phyloP scores from a whole-genome alignment of 306 rosid genomes.

The Comarum palustre region DNA sequence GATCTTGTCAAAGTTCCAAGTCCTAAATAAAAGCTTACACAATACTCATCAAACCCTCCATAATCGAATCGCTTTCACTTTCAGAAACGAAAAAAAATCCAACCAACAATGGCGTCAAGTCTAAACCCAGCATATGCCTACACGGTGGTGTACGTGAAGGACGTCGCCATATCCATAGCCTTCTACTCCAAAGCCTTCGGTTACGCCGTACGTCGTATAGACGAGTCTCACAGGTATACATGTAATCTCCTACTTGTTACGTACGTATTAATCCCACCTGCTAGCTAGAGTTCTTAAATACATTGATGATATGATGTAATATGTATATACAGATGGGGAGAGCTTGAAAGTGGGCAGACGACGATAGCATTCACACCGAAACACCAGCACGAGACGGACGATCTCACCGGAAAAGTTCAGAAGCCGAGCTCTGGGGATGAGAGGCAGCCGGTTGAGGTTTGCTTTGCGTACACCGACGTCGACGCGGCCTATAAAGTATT shows the following conservation, averaged over 20 bases:
- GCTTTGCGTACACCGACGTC: conserved; percentile 62
- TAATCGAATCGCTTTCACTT: not conserved
- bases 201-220: conserved; percentile 63
- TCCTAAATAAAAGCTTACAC: not conserved
- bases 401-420: conserved; percentile 61
- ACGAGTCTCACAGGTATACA: conserved; percentile 58
- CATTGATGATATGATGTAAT: not conserved
- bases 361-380: conserved; percentile 81
- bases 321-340: conserved; percentile 67
- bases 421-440: conserved; percentile 29
- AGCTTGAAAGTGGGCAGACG: conserved; percentile 69
- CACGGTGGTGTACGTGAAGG: conserved; percentile 62
- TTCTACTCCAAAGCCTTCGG: conserved; percentile 82
- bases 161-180: conserved; percentile 58
- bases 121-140: conserved; percentile 53
- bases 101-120: conserved; percentile 42
- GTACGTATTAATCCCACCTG: too few species aligned
- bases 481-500: conserved; percentile 70
- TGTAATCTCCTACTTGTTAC: too few species aligned
- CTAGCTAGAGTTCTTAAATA: not conserved
- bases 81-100: not conserved
- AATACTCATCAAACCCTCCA: not conserved
- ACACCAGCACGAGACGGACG: conserved; percentile 73
- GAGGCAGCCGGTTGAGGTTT: conserved; percentile 62
- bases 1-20: not conserved